Conservation (phyloP, 257 asterid species). For the Penstemon barbatus region DNA sequence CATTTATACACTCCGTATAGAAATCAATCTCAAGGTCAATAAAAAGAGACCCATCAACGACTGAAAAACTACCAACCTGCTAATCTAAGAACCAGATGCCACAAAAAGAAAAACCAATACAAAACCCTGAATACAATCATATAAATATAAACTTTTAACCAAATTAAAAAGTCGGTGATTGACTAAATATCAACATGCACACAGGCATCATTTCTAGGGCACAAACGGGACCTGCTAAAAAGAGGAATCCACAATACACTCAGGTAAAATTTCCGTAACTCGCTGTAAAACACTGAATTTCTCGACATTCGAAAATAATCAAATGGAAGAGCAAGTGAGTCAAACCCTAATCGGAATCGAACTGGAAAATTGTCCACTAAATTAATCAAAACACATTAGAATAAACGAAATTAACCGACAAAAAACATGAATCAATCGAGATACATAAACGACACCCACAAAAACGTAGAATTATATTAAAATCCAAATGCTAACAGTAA, state of each 20-base stretch:
- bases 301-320: conserved; percentile 12
- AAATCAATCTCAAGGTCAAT: no score
- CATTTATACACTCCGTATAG: no score
- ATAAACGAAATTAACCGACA: conserved; percentile 10
- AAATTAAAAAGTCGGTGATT: no score
- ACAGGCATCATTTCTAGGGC: not conserved
- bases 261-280: no score
- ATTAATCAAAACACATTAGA: not conserved
- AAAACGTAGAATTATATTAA: not conserved
- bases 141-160: no score
- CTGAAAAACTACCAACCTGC: not conserved
- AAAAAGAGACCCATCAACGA: not conserved
- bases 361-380: not conserved
- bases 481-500: not conserved
- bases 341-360: conserved; percentile 34
- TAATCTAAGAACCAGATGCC: conserved; percentile 5
- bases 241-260: no score
- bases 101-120: not conserved
- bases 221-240: no score
- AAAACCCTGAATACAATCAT: not conserved
- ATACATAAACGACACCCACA: conserved; percentile 16
- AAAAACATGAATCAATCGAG: conserved; percentile 21
- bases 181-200: not conserved
- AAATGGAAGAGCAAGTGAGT: conserved; percentile 30
- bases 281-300: no score